A percentile compares a stretch with the other conserved stretches of the same genome.
Conservation (phyloP, 352 stramenopile genomes). For the Aphanomyces euteiches region DNA sequence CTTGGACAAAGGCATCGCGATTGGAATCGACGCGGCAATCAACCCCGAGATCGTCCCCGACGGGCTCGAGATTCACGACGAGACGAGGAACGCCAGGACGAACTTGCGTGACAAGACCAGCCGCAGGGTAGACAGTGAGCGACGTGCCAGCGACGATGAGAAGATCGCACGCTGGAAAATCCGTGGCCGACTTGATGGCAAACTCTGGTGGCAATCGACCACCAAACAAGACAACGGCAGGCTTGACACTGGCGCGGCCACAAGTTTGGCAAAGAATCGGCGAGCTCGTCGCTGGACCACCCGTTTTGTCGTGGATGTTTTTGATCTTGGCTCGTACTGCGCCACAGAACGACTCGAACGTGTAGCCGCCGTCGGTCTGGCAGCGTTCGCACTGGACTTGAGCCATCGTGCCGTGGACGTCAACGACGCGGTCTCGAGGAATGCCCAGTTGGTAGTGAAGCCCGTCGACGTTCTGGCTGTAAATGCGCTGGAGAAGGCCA, state of each 20-base stretch:
- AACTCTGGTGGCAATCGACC: constrained; percentile 45
- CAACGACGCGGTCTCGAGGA: constrained; percentile 47
- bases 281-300: constrained; percentile 34
- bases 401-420: constrained; percentile 56
- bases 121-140: constrained; percentile 25
- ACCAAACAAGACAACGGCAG: constrained; percentile 63
- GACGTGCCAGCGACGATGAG: constrained; percentile 44
- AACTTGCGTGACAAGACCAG: neutral
- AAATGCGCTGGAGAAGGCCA: constrained; percentile 50
- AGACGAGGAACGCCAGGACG: neutral
- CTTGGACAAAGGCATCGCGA: neutral
- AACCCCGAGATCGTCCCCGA: constrained; percentile 3
- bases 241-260: constrained; percentile 49
- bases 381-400: constrained; percentile 49
- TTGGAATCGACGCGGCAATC: neutral
- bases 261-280: constrained; percentile 52
- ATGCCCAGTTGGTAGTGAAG: constrained; percentile 45
- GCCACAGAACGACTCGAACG: constrained; percentile 33
- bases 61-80: constrained; percentile 27
- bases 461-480: constrained; percentile 73
- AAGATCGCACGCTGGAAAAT: constrained; percentile 50
- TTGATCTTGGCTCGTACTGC: constrained; percentile 50
- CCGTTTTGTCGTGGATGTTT: constrained; percentile 53
- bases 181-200: constrained; percentile 41
- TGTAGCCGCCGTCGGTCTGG: constrained; percentile 30